Percentiles rank a stretch among this genome's conserved stretches.
These are phyloP conservation scores for Teunomyces kruisii DNA, from an alignment of 805 yeast species.

Conservation along the genomic window DNA sequence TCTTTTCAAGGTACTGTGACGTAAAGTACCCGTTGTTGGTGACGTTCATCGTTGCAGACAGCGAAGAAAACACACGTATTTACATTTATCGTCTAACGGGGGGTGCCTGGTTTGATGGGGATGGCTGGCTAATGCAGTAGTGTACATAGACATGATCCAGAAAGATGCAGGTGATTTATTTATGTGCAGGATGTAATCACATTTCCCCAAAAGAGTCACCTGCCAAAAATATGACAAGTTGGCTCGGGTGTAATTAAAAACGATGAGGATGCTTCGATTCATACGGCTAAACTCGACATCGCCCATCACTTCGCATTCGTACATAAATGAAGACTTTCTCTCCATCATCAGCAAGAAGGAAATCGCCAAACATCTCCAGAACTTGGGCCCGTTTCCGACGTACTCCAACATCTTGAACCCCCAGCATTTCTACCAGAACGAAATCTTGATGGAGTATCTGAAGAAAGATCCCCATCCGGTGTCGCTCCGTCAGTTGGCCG, in stretches of 20 bases:
- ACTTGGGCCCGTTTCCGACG: conserved; percentile 43
- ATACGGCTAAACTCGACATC: not conserved
- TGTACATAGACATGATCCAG: not conserved
- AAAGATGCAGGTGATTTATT: too few relatives aligned
- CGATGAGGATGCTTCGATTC: not conserved
- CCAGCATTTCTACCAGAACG: conserved; percentile 87
- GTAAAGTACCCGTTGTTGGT: conserved; percentile 43
- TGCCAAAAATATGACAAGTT: not conserved
- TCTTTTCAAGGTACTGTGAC: conserved; percentile 31
- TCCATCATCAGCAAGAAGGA: conserved; percentile 29
- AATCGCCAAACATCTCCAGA: conserved; percentile 28
- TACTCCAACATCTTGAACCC: conserved; percentile 44
- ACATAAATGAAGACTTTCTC: conserved; percentile 31
- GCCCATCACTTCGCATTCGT: conserved; percentile 27
- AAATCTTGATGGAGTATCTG: conserved; percentile 61
- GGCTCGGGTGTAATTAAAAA: not conserved
- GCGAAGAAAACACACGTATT: not conserved
- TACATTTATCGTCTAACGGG: not conserved
- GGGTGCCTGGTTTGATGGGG: not conserved
- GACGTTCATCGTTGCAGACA: conserved; percentile 31
- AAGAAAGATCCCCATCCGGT: conserved; percentile 81
- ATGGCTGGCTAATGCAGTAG: not conserved
- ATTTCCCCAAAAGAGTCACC: not conserved
- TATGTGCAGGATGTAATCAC: too few relatives aligned
- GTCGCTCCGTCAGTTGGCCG: conserved; percentile 84